Evolutionary conservation across 495 filamentous ascomycete genomes (phyloP).

Genomic region (Barbatosphaeria neglecta): DNA sequence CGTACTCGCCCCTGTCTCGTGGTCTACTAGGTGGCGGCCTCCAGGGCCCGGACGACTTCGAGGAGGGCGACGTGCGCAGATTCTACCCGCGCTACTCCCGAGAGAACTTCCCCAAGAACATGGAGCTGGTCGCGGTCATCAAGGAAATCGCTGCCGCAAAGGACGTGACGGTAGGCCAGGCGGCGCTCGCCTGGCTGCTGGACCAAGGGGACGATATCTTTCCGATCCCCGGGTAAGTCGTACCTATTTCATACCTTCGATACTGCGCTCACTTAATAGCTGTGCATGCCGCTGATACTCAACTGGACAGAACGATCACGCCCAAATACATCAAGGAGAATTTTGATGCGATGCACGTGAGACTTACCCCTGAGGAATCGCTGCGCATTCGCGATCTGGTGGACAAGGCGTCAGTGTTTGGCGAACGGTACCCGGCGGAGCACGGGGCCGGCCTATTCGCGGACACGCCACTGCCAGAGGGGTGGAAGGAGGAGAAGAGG

Average conservation of each 20-base stretch:
- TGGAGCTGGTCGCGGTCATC: constrained; percentile 32
- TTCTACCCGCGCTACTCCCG: constrained; percentile 33
- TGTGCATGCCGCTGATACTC: too few species aligned
- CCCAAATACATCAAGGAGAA: constrained; percentile 5
- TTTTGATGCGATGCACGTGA: constrained; percentile 1
- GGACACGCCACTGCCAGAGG: neutral
- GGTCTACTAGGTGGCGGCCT: constrained; percentile 47
- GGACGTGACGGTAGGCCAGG: constrained; percentile 32
- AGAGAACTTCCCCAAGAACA: constrained; percentile 41
- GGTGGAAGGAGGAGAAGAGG: neutral
- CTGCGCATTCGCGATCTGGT: constrained; percentile 5
- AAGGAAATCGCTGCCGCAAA: constrained; percentile 33
- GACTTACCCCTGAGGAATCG: constrained; percentile 2
- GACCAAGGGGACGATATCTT: constrained; percentile 50
- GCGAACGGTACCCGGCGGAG: constrained; percentile 4
- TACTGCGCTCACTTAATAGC: neutral
- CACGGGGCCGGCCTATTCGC: neutral
- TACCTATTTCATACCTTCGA: neutral
- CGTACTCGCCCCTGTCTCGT: constrained; percentile 50
- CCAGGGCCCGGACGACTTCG: constrained; percentile 32
- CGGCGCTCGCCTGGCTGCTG: constrained; percentile 48
- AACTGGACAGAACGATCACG: constrained; percentile 6
- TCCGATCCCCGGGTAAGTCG: constrained; percentile 40
- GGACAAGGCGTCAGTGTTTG: constrained; percentile 4
- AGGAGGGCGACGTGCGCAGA: constrained; percentile 26